Evolutionary conservation across 148 eudicot species (phyloP).

Genomic region (Talinum fruticosum): DNA sequence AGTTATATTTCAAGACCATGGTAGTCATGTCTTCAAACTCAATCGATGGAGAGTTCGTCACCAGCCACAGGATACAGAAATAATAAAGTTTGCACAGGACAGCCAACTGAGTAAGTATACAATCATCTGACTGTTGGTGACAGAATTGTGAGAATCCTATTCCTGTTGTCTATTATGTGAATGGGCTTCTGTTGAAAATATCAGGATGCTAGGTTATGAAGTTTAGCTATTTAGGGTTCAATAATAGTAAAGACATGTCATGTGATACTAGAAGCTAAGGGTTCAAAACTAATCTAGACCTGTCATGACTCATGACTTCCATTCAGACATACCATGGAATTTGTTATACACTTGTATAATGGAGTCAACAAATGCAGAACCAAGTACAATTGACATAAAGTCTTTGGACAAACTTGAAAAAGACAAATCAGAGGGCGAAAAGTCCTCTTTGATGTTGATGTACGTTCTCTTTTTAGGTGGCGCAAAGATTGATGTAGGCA

Average conservation of each 20-base stretch:
- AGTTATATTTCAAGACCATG: too few relatives aligned
- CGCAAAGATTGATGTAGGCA: not conserved
- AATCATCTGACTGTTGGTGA: not conserved
- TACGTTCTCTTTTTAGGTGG: conserved; percentile 2
- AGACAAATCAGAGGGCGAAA: not conserved
- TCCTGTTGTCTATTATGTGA: not conserved
- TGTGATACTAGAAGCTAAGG: not conserved
- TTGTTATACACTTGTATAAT: not conserved
- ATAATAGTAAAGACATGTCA: not conserved
- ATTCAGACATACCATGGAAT: not conserved
- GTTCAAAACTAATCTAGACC: not conserved
- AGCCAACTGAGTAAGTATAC: not conserved
- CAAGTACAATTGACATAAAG: not conserved
- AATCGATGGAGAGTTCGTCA: not conserved
- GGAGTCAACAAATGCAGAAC: too few relatives aligned
- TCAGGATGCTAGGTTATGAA: too few relatives aligned
- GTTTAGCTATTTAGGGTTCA: too few relatives aligned
- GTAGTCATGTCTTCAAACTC: too few relatives aligned
- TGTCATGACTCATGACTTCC: not conserved
- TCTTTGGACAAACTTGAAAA: not conserved
- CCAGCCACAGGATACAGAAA: not conserved
- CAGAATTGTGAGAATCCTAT: not conserved
- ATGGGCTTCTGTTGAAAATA: not conserved
- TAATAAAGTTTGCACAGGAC: not conserved
- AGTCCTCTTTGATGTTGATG: not conserved